Base-by-base conservation (phyloP, 345 rosid species). In the Acer negundo region DNA sequence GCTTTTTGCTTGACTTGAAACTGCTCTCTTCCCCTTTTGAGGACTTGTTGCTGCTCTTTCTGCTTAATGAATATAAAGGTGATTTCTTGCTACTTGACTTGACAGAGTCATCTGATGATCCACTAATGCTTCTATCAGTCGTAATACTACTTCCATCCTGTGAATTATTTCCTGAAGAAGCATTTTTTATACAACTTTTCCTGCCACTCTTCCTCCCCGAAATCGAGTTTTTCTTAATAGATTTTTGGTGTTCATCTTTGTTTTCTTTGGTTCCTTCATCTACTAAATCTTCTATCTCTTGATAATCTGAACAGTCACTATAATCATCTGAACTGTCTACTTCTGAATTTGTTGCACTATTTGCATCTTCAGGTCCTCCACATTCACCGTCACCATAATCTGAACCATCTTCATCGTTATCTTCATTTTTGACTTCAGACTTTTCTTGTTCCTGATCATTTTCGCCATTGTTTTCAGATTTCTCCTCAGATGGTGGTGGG, bases 401-500 rank as follows among this genome's bases (percentile, higher is more conserved):
- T 28, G 70, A 28, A 19, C 28, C 31, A n/a, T 28, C 70, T 28
- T 49, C 28, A 2, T 23, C 31, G 0, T n/a, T 9, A 47, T 23
- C 20, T 17, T 22, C 63, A 1, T 62, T 23, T 24, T 24, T 13
- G 8, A 10, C 38, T 5, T 24, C 26, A 4, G 40, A 17, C 24
- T 7, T 6, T 65, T 26, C 20, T 31, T 10, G 15, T 10, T 15
- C 69, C 19, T 64, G 38, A 64, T 49, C 24, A 17, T 17, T 24
- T 10, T 10, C 66, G 0, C 19, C 10, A 31, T 65, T 75, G 56
- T 35, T 19, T 31, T 31, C 20, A 1, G 40, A 51, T 74, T 10
- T 31, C 23, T 78, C 70, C 59, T 70, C 66, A 3, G 19, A 67
- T 67, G 73, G 79, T 35, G 77, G 58, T 2, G 86, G 78, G 22